Conservation (phyloP, 345 rosid species). For the Salix suchowensis region DNA sequence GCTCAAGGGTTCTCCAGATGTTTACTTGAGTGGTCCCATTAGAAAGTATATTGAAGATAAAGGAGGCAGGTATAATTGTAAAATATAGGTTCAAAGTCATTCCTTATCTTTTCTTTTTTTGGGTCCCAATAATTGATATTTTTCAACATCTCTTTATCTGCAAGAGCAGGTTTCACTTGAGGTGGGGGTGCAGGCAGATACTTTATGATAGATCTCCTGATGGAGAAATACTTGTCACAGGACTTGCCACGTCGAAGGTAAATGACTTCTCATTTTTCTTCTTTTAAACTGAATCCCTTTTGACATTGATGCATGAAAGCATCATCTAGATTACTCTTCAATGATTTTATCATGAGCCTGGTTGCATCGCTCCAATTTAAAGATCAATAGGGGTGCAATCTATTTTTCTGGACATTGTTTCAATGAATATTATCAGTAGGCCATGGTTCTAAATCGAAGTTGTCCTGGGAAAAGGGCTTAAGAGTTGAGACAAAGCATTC, state of each 20-base stretch:
- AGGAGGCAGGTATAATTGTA: slow-evolving; percentile 72
- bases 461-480: background rate
- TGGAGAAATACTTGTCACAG: slow-evolving; percentile 66
- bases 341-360: background rate
- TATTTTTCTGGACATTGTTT: background rate
- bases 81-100: background rate
- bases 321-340: background rate
- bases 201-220: slow-evolving; percentile 56
- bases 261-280: slow-evolving; percentile 18
- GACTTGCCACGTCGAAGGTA: slow-evolving; percentile 88
- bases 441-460: background rate
- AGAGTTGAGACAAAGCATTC: background rate
- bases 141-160: slow-evolving; percentile 11
- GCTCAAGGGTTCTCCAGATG: slow-evolving; percentile 99
- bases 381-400: background rate
- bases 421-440: background rate
- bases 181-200: slow-evolving; percentile 98
- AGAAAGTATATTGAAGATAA: slow-evolving; percentile 74
- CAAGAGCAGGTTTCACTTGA: slow-evolving; percentile 79
- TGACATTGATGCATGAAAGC: background rate
- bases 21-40: slow-evolving; percentile 88
- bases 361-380: background rate
- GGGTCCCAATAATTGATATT: background rate
- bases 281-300: background rate
- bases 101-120: background rate